Evolutionary conservation across 306 rosid genomes (phyloP).

Genomic region (Cicer chorassanicum): DNA sequence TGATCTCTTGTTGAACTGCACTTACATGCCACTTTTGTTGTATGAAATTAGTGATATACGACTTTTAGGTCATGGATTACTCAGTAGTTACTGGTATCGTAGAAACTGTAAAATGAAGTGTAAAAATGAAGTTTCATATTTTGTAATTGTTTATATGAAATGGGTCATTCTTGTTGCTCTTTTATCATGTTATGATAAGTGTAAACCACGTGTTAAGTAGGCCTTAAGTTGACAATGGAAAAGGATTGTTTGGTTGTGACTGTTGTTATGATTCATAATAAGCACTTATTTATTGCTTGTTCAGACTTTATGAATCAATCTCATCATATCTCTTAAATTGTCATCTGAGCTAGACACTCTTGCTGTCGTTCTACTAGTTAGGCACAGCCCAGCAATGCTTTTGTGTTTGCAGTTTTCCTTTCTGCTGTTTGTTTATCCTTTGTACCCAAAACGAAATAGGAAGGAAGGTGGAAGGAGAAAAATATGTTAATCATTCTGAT

Average conservation of each 20-base stretch:
- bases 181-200: not conserved
- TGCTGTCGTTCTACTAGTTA: not conserved
- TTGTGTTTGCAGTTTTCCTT: not conserved
- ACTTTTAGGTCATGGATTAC: slow-evolving; percentile 3
- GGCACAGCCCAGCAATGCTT: not conserved
- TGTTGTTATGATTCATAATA: not conserved
- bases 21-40: slow-evolving; percentile 15
- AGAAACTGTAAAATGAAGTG: not conserved
- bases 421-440: not conserved
- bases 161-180: not conserved
- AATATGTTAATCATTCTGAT: slow-evolving; percentile 9
- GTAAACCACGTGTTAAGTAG: not conserved
- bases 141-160: not conserved
- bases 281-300: not conserved
- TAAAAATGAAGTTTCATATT: not conserved
- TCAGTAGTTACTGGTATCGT: not conserved
- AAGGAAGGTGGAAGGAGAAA: not conserved
- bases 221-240: no score
- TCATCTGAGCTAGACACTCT: not conserved
- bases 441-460: not conserved
- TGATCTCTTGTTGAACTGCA: not conserved
- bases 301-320: not conserved
- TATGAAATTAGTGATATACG: slow-evolving; percentile 7
- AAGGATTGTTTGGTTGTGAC: slow-evolving; percentile 1
- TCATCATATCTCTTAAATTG: not conserved